These are phyloP conservation scores for Gossypium mustelinum DNA, from an alignment of 345 rosid genomes.

Conservation along the genomic window DNA sequence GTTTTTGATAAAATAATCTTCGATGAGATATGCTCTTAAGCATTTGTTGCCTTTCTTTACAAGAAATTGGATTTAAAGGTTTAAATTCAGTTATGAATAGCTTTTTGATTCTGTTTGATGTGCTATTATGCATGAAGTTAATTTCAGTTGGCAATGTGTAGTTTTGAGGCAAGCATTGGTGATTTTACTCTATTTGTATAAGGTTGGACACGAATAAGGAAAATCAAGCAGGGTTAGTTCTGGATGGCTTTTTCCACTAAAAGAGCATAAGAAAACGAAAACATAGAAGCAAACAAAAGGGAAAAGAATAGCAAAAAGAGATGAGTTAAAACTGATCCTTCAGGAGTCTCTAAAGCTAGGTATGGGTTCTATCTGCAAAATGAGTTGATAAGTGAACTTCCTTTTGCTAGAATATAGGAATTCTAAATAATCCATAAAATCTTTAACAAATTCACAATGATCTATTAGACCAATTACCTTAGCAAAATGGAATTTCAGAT, in stretches of 20 bases:
- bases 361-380: not conserved
- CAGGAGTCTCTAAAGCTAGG: not conserved
- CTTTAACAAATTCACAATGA: too few relatives aligned
- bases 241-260: not conserved
- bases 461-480: too few relatives aligned
- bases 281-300: not conserved
- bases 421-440: too few relatives aligned
- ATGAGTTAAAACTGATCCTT: constrained; percentile 4
- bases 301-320: not conserved
- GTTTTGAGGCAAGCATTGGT: not conserved
- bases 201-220: not conserved
- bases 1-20: not conserved
- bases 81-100: not conserved
- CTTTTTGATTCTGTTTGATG: not conserved
- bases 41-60: not conserved
- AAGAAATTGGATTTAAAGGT: not conserved
- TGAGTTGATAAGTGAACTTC: not conserved
- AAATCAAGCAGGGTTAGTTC: not conserved
- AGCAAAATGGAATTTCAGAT: not conserved
- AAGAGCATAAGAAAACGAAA: not conserved
- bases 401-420: too few relatives aligned
- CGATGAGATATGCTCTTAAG: not conserved
- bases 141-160: not conserved
- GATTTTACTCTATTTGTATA: not conserved
- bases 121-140: not conserved